Evolutionary conservation across 305 asterid species (phyloP).

Genomic region (Monarda citriodora): DNA sequence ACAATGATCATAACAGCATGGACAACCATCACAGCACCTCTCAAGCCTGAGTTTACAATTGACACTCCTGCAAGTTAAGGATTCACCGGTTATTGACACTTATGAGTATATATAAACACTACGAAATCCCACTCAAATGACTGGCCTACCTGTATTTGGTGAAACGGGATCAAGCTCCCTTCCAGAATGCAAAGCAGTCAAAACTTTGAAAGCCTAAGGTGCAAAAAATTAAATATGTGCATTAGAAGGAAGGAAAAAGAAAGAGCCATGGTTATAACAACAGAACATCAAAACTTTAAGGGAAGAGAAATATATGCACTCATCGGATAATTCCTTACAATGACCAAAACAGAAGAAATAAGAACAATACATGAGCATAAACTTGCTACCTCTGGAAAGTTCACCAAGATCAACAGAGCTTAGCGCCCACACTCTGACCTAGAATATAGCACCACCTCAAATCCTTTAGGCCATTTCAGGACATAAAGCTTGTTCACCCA

Average conservation of each 20-base stretch:
- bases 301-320: slow-evolving; percentile 14
- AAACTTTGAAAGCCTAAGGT: slow-evolving; percentile 78
- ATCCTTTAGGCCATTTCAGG: slow-evolving; percentile 17
- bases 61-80: slow-evolving; percentile 51
- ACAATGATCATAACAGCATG: slow-evolving; percentile 94
- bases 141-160: slow-evolving; percentile 37
- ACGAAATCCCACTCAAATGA: no score
- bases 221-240: slow-evolving; percentile 21
- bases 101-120: background rate
- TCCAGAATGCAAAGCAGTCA: slow-evolving; percentile 80
- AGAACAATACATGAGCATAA: slow-evolving; percentile 9
- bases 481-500: slow-evolving; percentile 16
- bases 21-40: slow-evolving; percentile 97
- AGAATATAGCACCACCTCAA: slow-evolving; percentile 31
- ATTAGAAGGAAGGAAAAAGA: slow-evolving; percentile 8
- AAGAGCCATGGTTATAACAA: slow-evolving; percentile 13
- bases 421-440: slow-evolving; percentile 98
- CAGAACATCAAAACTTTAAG: slow-evolving; percentile 7
- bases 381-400: slow-evolving; percentile 88
- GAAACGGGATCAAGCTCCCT: slow-evolving; percentile 81
- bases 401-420: slow-evolving; percentile 85
- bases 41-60: no score
- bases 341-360: slow-evolving; percentile 8
- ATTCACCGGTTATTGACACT: slow-evolving; percentile 5
- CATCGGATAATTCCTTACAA: slow-evolving; percentile 21